phyloP scores from a whole-genome alignment of 345 rosid genomes.

The Eucalyptus shirleyi region DNA sequence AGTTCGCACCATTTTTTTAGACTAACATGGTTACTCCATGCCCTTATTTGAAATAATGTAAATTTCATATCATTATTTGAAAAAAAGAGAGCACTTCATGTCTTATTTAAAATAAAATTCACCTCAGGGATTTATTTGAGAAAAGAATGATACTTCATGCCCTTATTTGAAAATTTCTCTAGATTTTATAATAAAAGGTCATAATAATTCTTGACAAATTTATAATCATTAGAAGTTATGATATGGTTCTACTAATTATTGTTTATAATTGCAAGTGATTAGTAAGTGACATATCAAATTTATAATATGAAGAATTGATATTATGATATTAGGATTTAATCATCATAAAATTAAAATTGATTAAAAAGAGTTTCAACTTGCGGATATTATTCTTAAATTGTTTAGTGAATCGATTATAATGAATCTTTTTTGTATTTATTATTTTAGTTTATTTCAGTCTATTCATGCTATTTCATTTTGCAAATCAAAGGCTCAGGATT shows the following conservation, averaged over 20 bases:
- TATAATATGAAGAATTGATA: not conserved
- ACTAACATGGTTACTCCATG: too few species aligned
- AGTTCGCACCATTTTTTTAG: too few species aligned
- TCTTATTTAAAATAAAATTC: too few species aligned
- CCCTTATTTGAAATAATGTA: too few species aligned
- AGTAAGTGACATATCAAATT: not conserved
- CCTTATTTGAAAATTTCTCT: too few species aligned
- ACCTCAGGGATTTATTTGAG: too few species aligned
- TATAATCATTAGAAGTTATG: not conserved
- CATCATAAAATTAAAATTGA: not conserved
- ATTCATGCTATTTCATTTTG: not conserved
- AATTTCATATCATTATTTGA: fast-evolving
- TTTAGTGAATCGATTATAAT: not conserved
- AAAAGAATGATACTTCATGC: too few species aligned
- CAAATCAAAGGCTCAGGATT: not conserved
- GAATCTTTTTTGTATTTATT: not conserved
- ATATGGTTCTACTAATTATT: not conserved
- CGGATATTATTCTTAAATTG: not conserved
- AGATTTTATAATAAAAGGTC: too few species aligned
- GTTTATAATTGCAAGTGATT: not conserved
- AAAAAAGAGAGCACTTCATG: too few species aligned
- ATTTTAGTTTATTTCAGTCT: not conserved
- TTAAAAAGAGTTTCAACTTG: not conserved
- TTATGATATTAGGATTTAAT: not conserved
- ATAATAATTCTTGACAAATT: not conserved